phyloP scores from a whole-genome alignment of 2,329 filamentous ascomycete genomes.

The Ceratocystis ficicola region DNA sequence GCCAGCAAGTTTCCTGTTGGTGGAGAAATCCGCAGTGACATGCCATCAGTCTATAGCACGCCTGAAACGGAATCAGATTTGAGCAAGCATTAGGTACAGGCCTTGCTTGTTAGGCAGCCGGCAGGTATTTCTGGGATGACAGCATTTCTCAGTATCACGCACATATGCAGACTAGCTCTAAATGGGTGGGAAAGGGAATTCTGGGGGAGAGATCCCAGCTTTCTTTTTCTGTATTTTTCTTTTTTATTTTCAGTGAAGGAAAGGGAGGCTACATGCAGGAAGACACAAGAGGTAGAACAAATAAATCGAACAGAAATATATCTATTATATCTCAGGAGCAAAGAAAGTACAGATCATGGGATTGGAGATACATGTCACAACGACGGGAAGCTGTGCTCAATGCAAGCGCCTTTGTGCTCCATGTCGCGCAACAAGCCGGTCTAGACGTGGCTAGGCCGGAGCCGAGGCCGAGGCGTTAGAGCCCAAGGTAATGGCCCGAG shows the following conservation, averaged over 20 bases:
- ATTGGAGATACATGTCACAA: not conserved
- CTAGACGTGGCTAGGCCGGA: not conserved
- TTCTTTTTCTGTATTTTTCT: no score
- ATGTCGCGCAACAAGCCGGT: not conserved
- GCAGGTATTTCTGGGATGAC: not conserved
- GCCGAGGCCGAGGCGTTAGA: not conserved
- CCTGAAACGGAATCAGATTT: not conserved
- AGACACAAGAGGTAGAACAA: not conserved
- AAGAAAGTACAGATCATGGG: not conserved
- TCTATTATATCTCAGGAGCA: not conserved
- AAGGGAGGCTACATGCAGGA: not conserved
- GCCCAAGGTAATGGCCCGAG: not conserved
- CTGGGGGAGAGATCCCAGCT: no score
- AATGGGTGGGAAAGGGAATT: no score
- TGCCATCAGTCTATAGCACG: slow-evolving; percentile 11
- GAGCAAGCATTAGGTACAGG: not conserved
- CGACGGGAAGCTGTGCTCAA: not conserved
- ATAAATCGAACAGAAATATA: not conserved
- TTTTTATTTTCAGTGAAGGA: not conserved
- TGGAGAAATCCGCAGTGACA: slow-evolving; percentile 13
- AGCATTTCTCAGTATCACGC: not conserved
- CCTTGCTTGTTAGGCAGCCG: not conserved
- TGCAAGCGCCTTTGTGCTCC: not conserved
- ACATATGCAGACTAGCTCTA: not conserved
- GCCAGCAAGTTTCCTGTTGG: slow-evolving; percentile 16